phyloP scores from a whole-genome alignment of 108 stramenopile species.

The Nitzschia inconspicua region DNA sequence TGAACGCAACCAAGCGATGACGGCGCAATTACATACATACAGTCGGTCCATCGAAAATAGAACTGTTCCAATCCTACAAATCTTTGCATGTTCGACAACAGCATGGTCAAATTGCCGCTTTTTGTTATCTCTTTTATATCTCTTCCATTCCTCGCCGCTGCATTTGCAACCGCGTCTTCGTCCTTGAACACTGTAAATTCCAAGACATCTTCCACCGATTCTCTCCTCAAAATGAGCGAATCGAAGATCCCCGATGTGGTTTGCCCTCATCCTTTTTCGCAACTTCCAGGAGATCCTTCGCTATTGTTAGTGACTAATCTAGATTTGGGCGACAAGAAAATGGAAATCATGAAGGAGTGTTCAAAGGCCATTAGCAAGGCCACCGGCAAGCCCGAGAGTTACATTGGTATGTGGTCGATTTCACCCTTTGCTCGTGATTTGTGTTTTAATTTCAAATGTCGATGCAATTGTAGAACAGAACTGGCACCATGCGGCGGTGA shows the following conservation, averaged over 20 bases:
- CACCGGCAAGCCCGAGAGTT: constrained; percentile 77
- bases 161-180: no score
- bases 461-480: no score
- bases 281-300: constrained; percentile 75
- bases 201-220: no score
- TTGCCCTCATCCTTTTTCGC: constrained; percentile 14
- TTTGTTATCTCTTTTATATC: neutral
- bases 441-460: no score
- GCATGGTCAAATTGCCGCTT: neutral
- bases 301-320: constrained; percentile 69
- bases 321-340: constrained; percentile 73
- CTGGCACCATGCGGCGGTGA: neutral
- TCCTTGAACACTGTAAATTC: no score
- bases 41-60: neutral
- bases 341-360: constrained; percentile 67
- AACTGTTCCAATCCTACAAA: no score
- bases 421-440: no score
- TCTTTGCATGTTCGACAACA: neutral
- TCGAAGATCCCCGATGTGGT: neutral
- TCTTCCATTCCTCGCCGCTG: neutral
- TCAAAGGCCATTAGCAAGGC: constrained; percentile 48
- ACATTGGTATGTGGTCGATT: constrained; percentile 48
- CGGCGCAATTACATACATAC: neutral
- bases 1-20: no score
- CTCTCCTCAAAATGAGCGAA: neutral